Evolutionary conservation across 441 rosid genomes (phyloP).

Genomic region (Adansonia grandidieri): DNA sequence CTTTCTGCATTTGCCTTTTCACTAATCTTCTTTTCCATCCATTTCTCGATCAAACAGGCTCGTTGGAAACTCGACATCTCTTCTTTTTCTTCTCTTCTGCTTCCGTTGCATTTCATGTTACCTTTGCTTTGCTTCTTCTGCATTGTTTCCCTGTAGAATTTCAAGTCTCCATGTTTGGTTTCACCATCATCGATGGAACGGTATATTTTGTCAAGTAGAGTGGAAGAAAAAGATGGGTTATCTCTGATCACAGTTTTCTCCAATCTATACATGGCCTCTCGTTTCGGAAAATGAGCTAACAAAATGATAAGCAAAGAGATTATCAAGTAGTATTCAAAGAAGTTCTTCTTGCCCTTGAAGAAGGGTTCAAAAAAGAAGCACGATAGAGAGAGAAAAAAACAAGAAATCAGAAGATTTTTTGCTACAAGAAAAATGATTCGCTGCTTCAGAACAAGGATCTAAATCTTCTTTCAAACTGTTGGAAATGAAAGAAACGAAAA

Average conservation of each 20-base stretch:
- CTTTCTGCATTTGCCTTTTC: constrained; percentile 26
- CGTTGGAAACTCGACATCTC: constrained; percentile 35
- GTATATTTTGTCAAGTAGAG: constrained; percentile 86
- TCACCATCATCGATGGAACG: constrained; percentile 68
- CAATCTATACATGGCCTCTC: constrained; percentile 42
- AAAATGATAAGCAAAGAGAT: neutral
- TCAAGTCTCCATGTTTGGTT: constrained; percentile 41
- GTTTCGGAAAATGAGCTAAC: neutral
- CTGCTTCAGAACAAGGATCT: neutral
- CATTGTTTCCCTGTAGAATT: constrained; percentile 35
- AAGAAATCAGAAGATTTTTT: neutral
- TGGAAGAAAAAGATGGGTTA: constrained; percentile 86
- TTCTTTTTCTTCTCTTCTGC: neutral
- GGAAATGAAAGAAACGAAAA: constrained; percentile 19
- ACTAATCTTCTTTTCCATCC: constrained; percentile 43
- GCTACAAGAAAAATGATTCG: neutral
- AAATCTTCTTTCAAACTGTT: neutral
- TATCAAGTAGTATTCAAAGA: neutral
- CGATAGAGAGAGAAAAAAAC: neutral
- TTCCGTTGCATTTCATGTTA: constrained; percentile 17
- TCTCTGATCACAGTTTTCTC: constrained; percentile 38
- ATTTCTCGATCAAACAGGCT: constrained; percentile 43
- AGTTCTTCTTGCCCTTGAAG: constrained; percentile 11
- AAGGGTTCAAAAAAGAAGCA: constrained; percentile 23
- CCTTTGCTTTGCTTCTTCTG: constrained; percentile 48